Conservation (phyloP, 2,329 filamentous ascomycete genomes). For the Stagonosporopsis rhizophila region DNA sequence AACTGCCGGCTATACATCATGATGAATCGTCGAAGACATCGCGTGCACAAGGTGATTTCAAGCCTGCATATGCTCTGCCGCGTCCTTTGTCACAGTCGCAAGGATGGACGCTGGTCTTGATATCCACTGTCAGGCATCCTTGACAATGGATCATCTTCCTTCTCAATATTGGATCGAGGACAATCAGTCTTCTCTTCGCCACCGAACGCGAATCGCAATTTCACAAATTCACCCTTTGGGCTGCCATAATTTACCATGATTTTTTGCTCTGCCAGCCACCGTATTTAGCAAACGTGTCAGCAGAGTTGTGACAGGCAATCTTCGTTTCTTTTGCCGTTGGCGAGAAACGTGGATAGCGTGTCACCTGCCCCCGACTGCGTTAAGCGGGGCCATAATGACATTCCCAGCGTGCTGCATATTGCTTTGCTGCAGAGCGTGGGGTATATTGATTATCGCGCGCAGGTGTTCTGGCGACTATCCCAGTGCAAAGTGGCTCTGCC, state of each 20-base stretch:
- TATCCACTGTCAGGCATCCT: neutral
- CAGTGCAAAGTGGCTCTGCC: neutral
- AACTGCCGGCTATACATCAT: constrained; percentile 6
- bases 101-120: neutral
- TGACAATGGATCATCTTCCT: neutral
- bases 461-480: neutral
- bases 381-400: constrained; percentile 21
- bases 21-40: constrained; percentile 3
- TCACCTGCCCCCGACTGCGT: constrained; percentile 22
- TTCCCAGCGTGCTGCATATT: constrained; percentile 25
- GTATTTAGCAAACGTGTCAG: neutral
- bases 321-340: constrained; percentile 14
- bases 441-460: neutral
- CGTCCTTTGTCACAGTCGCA: neutral
- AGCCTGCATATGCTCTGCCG: constrained; percentile 6
- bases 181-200: constrained; percentile 17
- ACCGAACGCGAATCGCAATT: constrained; percentile 1
- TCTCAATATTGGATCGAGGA: constrained; percentile 11
- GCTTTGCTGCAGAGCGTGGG: constrained; percentile 2
- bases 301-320: constrained; percentile 13
- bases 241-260: neutral
- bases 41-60: neutral
- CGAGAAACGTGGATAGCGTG: constrained; percentile 29
- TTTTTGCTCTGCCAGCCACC: neutral
- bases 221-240: neutral